A percentile compares a stretch with the other conserved stretches of the same genome.
These are phyloP conservation scores for Ogataea ramenticola DNA, from an alignment of 805 yeast genomes.

Conservation along the genomic window DNA sequence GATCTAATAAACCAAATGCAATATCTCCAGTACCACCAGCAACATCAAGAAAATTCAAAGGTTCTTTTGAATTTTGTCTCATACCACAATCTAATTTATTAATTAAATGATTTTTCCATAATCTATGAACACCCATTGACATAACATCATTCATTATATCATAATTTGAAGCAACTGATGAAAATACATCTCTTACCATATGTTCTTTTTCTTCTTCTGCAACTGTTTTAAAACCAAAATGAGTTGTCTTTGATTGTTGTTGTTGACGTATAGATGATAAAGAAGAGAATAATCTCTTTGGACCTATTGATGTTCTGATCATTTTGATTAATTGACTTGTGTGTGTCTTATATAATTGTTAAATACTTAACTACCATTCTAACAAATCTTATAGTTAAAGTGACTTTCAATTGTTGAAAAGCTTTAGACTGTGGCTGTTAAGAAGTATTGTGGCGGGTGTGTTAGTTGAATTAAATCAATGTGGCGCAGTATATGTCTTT, in stretches of 20 bases:
- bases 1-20: slow-evolving; percentile 90
- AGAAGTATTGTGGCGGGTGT: background rate
- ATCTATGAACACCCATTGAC: slow-evolving; percentile 91
- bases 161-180: slow-evolving; percentile 89
- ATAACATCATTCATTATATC: slow-evolving; percentile 98
- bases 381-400: too few species aligned
- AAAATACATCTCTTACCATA: slow-evolving; percentile 79
- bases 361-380: too few species aligned
- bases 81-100: slow-evolving; percentile 85
- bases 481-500: too few species aligned
- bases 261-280: background rate
- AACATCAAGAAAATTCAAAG: slow-evolving; percentile 85
- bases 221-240: slow-evolving; percentile 86
- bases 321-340: too few species aligned
- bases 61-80: slow-evolving; percentile 72
- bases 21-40: slow-evolving; percentile 99
- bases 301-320: background rate
- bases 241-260: slow-evolving; percentile 51
- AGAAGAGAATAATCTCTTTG: background rate
- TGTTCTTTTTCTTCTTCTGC: slow-evolving; percentile 74
- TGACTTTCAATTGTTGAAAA: too few species aligned
- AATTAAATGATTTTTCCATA: slow-evolving; percentile 92
- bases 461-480: background rate
- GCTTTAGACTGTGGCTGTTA: background rate
- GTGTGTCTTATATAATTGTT: too few species aligned